These are phyloP conservation scores for Torulaspora delbrueckii DNA, from an alignment of 805 yeast species.

Conservation along the genomic window DNA sequence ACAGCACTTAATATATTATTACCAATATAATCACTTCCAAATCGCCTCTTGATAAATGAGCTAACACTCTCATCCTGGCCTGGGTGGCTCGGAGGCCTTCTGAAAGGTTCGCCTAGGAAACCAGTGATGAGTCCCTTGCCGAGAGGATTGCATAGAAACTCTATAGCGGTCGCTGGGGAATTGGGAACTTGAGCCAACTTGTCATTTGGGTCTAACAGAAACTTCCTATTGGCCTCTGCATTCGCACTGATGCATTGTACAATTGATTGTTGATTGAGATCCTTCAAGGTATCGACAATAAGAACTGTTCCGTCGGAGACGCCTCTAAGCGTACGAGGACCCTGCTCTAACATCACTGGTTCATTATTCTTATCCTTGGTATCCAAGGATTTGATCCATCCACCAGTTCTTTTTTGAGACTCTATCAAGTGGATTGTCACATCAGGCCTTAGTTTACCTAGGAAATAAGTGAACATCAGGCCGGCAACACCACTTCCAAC, in stretches of 20 bases:
- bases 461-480: constrained; percentile 62
- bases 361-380: constrained; percentile 32
- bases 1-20: constrained; percentile 71
- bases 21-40: constrained; percentile 48
- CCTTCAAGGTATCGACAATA: constrained; percentile 53
- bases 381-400: constrained; percentile 62
- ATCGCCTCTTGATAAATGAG: constrained; percentile 61
- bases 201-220: constrained; percentile 46
- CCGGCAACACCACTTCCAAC: constrained; percentile 91
- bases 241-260: constrained; percentile 54
- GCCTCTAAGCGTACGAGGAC: constrained; percentile 88
- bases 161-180: constrained; percentile 33
- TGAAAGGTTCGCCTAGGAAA: constrained; percentile 48
- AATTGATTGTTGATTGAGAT: constrained; percentile 44
- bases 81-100: constrained; percentile 25
- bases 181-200: constrained; percentile 54
- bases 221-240: constrained; percentile 69
- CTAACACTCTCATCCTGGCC: constrained; percentile 66
- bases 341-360: constrained; percentile 57
- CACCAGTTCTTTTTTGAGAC: constrained; percentile 54
- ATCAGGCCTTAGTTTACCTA: constrained; percentile 73
- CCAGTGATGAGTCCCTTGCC: constrained; percentile 44
- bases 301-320: constrained; percentile 71
- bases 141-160: constrained; percentile 40
- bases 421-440: constrained; percentile 61